These are phyloP conservation scores for Erodium texanum DNA, from an alignment of 441 rosid genomes.

Conservation along the genomic window DNA sequence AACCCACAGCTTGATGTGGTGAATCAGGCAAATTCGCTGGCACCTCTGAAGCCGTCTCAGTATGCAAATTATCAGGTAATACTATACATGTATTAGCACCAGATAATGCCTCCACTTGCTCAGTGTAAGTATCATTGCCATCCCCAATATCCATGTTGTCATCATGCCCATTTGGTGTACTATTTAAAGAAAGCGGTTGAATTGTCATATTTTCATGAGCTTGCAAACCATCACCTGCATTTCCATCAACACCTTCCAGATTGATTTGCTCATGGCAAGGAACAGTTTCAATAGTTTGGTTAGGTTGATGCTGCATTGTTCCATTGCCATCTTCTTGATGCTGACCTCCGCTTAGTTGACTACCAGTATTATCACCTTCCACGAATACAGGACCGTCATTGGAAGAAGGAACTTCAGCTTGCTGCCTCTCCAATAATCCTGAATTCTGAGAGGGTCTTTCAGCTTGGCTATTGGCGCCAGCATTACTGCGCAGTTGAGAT, in stretches of 20 bases:
- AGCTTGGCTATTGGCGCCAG: slow-evolving; percentile 37
- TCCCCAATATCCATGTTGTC: slow-evolving; percentile 65
- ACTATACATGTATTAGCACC: slow-evolving; percentile 43
- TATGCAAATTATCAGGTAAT: slow-evolving; percentile 27
- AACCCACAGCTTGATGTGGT: slow-evolving; percentile 25
- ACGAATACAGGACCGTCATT: slow-evolving; percentile 38
- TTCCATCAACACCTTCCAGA: slow-evolving; percentile 25
- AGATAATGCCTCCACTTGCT: slow-evolving; percentile 33
- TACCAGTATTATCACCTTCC: slow-evolving; percentile 39
- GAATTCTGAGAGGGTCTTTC: slow-evolving; percentile 62
- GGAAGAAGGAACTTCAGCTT: slow-evolving; percentile 34
- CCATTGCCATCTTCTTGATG: slow-evolving; percentile 31
- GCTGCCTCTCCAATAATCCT: slow-evolving; percentile 55
- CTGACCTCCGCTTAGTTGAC: slow-evolving; percentile 48
- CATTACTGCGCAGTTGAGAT: slow-evolving; percentile 47
- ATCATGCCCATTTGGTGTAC: slow-evolving; percentile 39
- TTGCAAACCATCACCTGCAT: slow-evolving; percentile 26
- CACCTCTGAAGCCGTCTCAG: slow-evolving; percentile 28
- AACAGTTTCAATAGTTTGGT: slow-evolving; percentile 32
- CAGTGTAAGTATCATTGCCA: slow-evolving; percentile 38
- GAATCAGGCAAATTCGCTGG: slow-evolving; percentile 33
- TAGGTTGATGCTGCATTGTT: slow-evolving; percentile 22
- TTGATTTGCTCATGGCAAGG: slow-evolving; percentile 30
- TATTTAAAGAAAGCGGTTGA: slow-evolving; percentile 47
- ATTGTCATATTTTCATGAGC: slow-evolving; percentile 39